Base-by-base conservation (phyloP, 768 basidiomycete species). In the Tulasnella sp. region DNA sequence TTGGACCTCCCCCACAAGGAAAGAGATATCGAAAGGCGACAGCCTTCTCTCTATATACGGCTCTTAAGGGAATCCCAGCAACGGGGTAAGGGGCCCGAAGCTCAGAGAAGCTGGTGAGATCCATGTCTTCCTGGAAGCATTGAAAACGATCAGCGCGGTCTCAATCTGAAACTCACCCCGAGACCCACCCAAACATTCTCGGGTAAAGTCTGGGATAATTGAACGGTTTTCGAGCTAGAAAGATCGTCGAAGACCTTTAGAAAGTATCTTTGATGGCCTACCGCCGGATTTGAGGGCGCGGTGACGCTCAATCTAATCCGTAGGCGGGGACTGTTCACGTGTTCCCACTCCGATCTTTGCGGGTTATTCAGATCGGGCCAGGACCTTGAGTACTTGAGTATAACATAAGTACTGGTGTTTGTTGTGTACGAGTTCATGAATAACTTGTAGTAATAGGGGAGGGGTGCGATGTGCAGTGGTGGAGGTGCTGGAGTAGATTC, bases 21-120 rank as follows among this genome's bases (percentile, higher is more conserved):
- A 92, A 87, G 44, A 93, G 85, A 82, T 94, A 95, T 34, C 93
- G 91, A 71, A 95, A 89, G 18, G 94, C 94, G 38, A 94, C 92
- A 0, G 91, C 87, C 5, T 88, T 87, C 78, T 92, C 93, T 34
- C 92, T 90, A 83, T 93, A 93, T 14, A 94, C 92, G 10, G 92
- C 93, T 84, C 94, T 94, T 62, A 95, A 85, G n/a, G 94, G 93
- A 40, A 92, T 87, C 34, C 89, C 89, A 81, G 92, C 91, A 18
- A 86, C 85, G 71, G 82, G 86, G 80, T 83, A 85, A 82, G 81
- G 84, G 77, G 80, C 79, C 36, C 72, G 46, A 62, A 89, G 82
- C 19, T 87, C 86, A 3, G 93, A 92, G 83, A 93, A 92, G 2
- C 90, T 87, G 36, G 94, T 85, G 31, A 95, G 85, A 81, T 95